Conservation (phyloP, 2,329 filamentous ascomycete species). For the Calonectria henricotiae region DNA sequence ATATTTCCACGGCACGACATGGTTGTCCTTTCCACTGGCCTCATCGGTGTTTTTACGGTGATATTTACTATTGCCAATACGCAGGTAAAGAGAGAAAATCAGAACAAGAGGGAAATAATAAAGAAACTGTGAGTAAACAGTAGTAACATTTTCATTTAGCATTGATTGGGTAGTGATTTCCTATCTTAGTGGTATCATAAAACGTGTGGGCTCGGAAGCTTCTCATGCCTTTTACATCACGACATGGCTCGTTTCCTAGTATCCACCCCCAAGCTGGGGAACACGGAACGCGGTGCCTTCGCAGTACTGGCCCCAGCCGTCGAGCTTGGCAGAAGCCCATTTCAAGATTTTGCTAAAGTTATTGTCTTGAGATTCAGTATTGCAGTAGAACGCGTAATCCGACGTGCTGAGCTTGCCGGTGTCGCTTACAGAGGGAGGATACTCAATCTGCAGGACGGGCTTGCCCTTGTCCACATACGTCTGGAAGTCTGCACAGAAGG, state of each 20-base stretch:
- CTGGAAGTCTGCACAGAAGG: conserved; percentile 55
- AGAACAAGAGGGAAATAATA: no score
- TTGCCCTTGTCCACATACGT: conserved; percentile 52
- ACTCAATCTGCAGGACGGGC: conserved; percentile 58
- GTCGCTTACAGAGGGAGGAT: conserved; percentile 52
- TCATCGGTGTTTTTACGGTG: no score
- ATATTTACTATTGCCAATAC: no score
- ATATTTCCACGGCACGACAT: no score
- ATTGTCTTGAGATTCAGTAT: conserved; percentile 48
- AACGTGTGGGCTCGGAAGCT: neutral
- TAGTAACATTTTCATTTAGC: neutral
- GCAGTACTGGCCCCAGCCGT: conserved; percentile 57
- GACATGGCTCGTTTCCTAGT: conserved; percentile 11
- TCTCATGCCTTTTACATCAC: conserved; percentile 8
- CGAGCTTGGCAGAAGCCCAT: conserved; percentile 54
- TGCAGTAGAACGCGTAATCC: conserved; percentile 52
- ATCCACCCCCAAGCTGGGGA: conserved; percentile 45
- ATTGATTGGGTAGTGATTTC: neutral
- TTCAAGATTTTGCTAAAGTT: conserved; percentile 57
- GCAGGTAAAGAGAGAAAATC: neutral
- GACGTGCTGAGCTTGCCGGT: conserved; percentile 47
- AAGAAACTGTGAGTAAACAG: neutral
- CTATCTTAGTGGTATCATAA: conserved; percentile 13
- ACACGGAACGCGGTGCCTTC: conserved; percentile 49
- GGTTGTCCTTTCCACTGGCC: no score